Conservation (phyloP, 1,139 yeast species). For the Blastobotrys buckinghamii region DNA sequence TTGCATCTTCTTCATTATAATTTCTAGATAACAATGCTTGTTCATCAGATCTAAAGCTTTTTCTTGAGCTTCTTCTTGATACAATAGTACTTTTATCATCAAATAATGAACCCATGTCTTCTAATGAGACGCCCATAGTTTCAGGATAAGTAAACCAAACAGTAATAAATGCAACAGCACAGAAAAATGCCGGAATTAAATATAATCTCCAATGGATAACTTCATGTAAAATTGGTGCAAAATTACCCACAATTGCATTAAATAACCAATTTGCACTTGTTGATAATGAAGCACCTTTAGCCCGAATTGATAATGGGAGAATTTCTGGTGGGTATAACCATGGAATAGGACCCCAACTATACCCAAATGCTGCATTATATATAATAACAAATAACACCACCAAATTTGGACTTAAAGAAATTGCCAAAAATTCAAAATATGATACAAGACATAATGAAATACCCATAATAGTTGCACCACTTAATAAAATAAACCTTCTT, state of each 20-base stretch:
- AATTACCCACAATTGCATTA: conserved; percentile 85
- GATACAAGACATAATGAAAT: conserved; percentile 60
- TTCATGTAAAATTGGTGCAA: conserved; percentile 82
- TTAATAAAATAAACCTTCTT: conserved; percentile 68
- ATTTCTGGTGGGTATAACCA: conserved; percentile 91
- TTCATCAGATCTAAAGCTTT: background rate
- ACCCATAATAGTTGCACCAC: conserved; percentile 80
- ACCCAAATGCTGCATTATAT: conserved; percentile 82
- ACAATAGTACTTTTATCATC: conserved; percentile 49
- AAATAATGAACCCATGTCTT: conserved; percentile 81
- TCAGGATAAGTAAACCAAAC: conserved; percentile 77
- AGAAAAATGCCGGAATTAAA: conserved; percentile 72
- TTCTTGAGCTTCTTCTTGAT: background rate
- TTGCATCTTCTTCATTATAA: conserved; percentile 10
- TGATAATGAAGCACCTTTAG: conserved; percentile 86
- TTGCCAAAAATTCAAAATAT: conserved; percentile 54
- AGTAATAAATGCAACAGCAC: conserved; percentile 62
- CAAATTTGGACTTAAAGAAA: conserved; percentile 53
- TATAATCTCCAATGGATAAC: conserved; percentile 73
- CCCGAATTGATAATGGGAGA: conserved; percentile 79
- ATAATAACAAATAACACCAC: conserved; percentile 74
- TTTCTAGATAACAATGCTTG: conserved; percentile 4
- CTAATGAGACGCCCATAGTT: conserved; percentile 81
- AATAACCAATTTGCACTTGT: conserved; percentile 96
- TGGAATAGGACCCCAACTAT: conserved; percentile 89